These are phyloP conservation scores for Fusarium agapanthi DNA, from an alignment of 2,329 filamentous ascomycete species.

Conservation along the genomic window DNA sequence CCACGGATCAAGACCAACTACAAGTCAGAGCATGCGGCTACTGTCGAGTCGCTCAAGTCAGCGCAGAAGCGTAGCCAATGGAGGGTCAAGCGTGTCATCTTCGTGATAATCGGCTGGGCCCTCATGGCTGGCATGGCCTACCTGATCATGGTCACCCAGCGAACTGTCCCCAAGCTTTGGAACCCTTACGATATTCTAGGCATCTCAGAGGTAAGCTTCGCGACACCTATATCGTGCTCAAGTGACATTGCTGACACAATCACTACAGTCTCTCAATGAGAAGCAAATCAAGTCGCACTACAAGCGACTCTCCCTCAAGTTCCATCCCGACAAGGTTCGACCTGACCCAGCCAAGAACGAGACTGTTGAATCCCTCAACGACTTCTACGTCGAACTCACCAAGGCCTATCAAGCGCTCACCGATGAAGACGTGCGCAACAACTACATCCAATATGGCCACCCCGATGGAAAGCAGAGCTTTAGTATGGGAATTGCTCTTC, in stretches of 20 bases:
- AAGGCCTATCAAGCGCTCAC: conserved; percentile 99
- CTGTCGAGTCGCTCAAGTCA: conserved; percentile 83
- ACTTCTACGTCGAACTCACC: conserved; percentile 91
- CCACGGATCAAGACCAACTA: conserved; percentile 84
- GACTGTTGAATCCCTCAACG: conserved; percentile 83
- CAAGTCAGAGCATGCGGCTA: conserved; percentile 81
- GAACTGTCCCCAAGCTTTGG: conserved; percentile 80
- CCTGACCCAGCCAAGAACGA: conserved; percentile 89
- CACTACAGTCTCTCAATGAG: conserved; percentile 75
- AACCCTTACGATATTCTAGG: conserved; percentile 96
- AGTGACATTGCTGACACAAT: conserved; percentile 13
- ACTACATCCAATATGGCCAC: conserved; percentile 94
- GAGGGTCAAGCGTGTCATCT: conserved; percentile 82
- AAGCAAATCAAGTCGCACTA: conserved; percentile 94
- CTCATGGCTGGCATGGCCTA: conserved; percentile 92
- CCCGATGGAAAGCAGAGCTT: conserved; percentile 98
- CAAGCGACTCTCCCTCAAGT: conserved; percentile 83
- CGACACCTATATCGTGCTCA: neutral
- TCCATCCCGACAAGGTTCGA: conserved; percentile 91
- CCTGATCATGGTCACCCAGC: conserved; percentile 82
- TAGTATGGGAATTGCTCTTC: conserved; percentile 96
- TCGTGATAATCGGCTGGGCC: conserved; percentile 80
- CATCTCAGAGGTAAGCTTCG: conserved; percentile 73
- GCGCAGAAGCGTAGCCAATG: conserved; percentile 91
- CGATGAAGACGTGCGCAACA: conserved; percentile 96